Percentiles rank a stretch among this genome's conserved stretches.
Conservation (phyloP, 2,329 filamentous ascomycete species). For the Coniochaeta sp. region DNA sequence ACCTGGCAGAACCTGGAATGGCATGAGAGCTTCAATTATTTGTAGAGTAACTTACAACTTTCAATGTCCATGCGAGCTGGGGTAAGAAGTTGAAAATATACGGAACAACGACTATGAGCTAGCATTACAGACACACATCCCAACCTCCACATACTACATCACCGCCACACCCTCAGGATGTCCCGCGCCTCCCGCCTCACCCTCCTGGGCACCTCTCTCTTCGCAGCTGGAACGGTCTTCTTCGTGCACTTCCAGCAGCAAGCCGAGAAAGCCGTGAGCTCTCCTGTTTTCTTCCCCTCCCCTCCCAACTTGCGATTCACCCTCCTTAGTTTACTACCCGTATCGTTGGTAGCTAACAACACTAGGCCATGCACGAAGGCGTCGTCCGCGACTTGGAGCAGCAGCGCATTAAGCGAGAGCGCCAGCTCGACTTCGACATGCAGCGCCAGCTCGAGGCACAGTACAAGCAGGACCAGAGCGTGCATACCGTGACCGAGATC, state of each 20-base stretch:
- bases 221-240: constrained; percentile 67
- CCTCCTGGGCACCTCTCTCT: constrained; percentile 66
- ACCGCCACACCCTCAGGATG: constrained; percentile 44
- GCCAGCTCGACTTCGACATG: constrained; percentile 91
- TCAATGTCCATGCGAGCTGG: no score
- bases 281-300: constrained; percentile 8
- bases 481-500: constrained; percentile 34
- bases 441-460: constrained; percentile 79
- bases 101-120: neutral
- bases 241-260: constrained; percentile 89
- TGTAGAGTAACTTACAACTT: neutral
- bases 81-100: no score
- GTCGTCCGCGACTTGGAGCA: constrained; percentile 94
- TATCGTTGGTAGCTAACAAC: neutral
- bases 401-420: constrained; percentile 81
- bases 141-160: neutral
- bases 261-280: constrained; percentile 61
- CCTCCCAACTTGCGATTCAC: no score
- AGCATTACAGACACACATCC: neutral
- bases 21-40: neutral
- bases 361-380: constrained; percentile 96
- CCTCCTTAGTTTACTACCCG: no score
- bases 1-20: neutral
- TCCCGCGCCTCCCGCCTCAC: constrained; percentile 86
- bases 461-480: constrained; percentile 81